Evolutionary conservation across 306 rosid genomes (phyloP), one percentile per base, ranked within the genome.

Genomic region (Acmispon strigosus): DNA sequence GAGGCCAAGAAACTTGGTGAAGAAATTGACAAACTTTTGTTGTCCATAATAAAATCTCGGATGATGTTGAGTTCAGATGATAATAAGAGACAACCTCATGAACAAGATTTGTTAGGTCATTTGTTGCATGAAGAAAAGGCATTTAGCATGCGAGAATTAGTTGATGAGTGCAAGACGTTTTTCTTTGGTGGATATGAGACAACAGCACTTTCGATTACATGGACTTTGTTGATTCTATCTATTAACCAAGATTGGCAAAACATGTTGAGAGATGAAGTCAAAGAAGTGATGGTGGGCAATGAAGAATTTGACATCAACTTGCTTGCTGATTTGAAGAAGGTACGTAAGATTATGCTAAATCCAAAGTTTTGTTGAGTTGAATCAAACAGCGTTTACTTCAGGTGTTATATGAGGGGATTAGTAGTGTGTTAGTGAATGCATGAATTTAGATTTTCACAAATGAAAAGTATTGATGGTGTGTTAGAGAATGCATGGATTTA

Each of bases 181-280:
- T 90, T 88, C 89, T 91, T 91, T 50, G 97, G 92, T 0, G 96
- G 97, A 0, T 90, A 86, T 75, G 97, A 91, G 73, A 91, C 97
- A 4, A 88, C 96, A 11, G 90, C 97, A 17, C 84, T 91, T 81
- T 86, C 96, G 0, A 75, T 91, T 76, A 80, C 92, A 0, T 91
- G 96, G 97, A 85, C 92, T 32, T 47, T 92, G 86, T 14, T 92
- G 32, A 91, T 90, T 73, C 80, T 92, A 1, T 91, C 92, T 6
- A 43, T 56, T 8, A 86, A 92, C 71, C 50, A 76, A 39, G 86
- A 92, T 5, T 92, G 98, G 96, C 98, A 92, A 72, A 50, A 10
- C 5, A 79, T 82, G n/a, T 27, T 92, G 84, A 83, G 98, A 69
- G 84, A 84, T 1, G 98, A 92, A 81, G 82, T 92, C 14, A 84